phyloP scores from a whole-genome alignment of 352 stramenopile genomes.

The Globisporangium echinulatum region DNA sequence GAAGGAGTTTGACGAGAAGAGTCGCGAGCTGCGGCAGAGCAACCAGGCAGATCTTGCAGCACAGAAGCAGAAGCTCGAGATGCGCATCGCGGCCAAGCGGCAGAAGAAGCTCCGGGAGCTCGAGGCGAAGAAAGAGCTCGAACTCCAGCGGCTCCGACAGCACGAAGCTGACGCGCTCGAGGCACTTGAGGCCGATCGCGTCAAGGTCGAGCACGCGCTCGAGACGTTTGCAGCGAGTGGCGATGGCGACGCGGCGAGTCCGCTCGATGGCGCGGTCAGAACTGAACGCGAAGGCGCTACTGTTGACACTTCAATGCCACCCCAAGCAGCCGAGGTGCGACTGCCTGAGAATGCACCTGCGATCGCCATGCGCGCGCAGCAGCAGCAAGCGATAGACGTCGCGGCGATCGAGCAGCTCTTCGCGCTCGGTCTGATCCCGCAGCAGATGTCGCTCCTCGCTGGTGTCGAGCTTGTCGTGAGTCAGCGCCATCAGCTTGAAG shows the following conservation, averaged over 20 bases:
- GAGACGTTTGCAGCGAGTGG: slow-evolving; percentile 2
- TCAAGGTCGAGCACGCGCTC: slow-evolving; percentile 18
- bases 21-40: slow-evolving; percentile 42
- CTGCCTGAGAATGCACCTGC: neutral
- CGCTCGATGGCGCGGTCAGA: neutral
- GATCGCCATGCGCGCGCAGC: neutral
- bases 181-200: slow-evolving; percentile 25
- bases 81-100: slow-evolving; percentile 69
- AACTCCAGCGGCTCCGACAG: slow-evolving; percentile 38
- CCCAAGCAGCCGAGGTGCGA: neutral
- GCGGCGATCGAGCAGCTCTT: slow-evolving; percentile 57
- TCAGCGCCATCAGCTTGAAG: slow-evolving; percentile 46
- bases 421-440: slow-evolving; percentile 32
- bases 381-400: slow-evolving; percentile 42
- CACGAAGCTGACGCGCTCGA: slow-evolving; percentile 38
- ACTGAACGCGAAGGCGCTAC: neutral
- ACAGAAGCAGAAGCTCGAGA: slow-evolving; percentile 69
- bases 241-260: neutral
- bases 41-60: slow-evolving; percentile 46
- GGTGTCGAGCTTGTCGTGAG: slow-evolving; percentile 53
- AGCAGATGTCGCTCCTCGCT: slow-evolving; percentile 42
- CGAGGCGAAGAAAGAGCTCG: slow-evolving; percentile 54
- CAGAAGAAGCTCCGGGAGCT: slow-evolving; percentile 69
- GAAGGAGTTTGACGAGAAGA: slow-evolving; percentile 59
- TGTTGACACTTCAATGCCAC: neutral